Base-by-base conservation (phyloP, 495 filamentous ascomycete genomes). In the Aspergillus cavernicola region DNA sequence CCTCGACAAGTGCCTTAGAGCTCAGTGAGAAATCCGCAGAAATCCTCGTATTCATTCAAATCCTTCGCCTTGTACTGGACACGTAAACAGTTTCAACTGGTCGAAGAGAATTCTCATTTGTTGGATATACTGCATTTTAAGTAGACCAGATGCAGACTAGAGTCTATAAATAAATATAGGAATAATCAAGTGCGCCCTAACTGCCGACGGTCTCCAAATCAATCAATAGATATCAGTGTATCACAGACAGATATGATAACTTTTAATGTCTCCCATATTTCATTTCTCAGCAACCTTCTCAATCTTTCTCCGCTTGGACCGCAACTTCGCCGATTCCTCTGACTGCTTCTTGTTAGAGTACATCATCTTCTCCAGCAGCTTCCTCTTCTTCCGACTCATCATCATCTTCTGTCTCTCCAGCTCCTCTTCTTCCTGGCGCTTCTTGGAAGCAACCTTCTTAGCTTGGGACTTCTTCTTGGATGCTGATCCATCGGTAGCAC, bases 361-460 rank as follows among this genome's bases (percentile, higher is more conserved):
- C 65, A 88, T 77, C 89, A 95, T 95, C 80, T 95, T 91, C 76
- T 92, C 89, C 49, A 89, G 79, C 55, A 92, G 73, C 81, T 92
- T 92, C 59, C 89, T 77, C 80, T 92, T 92, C 82, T 89, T 91
- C 72, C 89, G 83, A 70, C 84, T 85, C 78, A 95, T 87, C 89
- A 95, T 95, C 69, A 90, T 90, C 80, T 92, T 92, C 67, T 86
- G 83, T 66, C 89, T 77, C 70, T 92, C 88, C 40, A 92, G 74
- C 58, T 92, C 87, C 66, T 92, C 89, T 19, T 88, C 88, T 65
- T 90, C 87, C 65, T 89, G 78, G 52, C 81, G 75, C 73, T 85
- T 83, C 76, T 83, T 85, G 24, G 68, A 65, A 41, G 83, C 84
- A 10, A 85, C 73, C 69, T 80, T 85, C 77, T 86, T 89, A 56